Evolutionary conservation across 805 yeast genomes (phyloP).

Genomic region (Yarrowia deformans): DNA sequence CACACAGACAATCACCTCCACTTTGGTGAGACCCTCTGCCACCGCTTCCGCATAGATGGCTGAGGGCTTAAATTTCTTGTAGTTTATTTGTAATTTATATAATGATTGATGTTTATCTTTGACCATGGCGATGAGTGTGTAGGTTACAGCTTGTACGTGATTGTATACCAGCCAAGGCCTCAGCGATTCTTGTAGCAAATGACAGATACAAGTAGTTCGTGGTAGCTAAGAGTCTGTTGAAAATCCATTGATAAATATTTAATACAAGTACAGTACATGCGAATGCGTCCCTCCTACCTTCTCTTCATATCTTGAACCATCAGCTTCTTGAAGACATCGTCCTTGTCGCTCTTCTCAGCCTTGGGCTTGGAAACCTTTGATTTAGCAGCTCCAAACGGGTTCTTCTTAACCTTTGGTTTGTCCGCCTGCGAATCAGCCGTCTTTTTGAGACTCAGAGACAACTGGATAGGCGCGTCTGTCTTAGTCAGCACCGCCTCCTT

Average conservation of each 20-base stretch:
- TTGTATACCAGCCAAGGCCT: too few relatives aligned
- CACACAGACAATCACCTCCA: constrained; percentile 32
- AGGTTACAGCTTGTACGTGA: too few relatives aligned
- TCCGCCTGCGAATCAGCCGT: neutral
- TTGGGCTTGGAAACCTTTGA: constrained; percentile 31
- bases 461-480: constrained; percentile 25
- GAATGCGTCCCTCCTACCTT: neutral
- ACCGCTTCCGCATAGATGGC: constrained; percentile 12
- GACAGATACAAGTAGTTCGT: too few relatives aligned
- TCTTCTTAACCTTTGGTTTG: constrained; percentile 28
- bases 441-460: constrained; percentile 23
- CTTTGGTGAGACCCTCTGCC: constrained; percentile 23
- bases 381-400: constrained; percentile 12
- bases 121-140: too few relatives aligned
- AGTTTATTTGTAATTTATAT: constrained; percentile 26
- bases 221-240: too few relatives aligned
- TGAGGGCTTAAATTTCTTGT: constrained; percentile 2
- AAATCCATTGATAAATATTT: too few relatives aligned
- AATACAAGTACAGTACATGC: neutral
- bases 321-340: constrained; percentile 17
- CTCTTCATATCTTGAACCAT: constrained; percentile 30
- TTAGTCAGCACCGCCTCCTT: constrained; percentile 21
- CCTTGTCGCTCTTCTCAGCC: neutral
- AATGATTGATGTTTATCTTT: constrained; percentile 1
- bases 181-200: too few relatives aligned